Evolutionary conservation across 2,329 filamentous ascomycete species (phyloP), one percentile per base, ranked within the genome.

Genomic region (Phaeophleospora eucalypticola): DNA sequence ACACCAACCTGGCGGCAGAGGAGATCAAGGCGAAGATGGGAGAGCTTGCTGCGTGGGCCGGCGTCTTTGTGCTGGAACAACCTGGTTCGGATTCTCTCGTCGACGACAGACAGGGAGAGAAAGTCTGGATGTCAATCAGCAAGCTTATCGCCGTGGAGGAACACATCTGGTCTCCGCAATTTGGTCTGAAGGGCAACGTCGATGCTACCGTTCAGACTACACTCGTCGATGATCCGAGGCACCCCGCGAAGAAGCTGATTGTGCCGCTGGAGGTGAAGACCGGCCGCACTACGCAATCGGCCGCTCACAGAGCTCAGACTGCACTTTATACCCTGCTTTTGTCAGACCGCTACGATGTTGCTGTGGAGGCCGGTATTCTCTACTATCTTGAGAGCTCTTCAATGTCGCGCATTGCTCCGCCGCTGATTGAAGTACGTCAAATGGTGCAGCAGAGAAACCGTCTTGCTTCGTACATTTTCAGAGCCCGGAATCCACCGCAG

Each of bases 121-220:
- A 83, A 56, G 81, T 85, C 9, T 84, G 78, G 47, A 84, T 97
- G 78, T 89, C 87, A 57, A 83, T 98, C 57, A 94, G 84, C 61
- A 98, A 97, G 64, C 75, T 98, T 20, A 83, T 98, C 12, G 93
- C 97, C 63, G 87, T 98, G 8, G 93, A 98, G 65, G 93, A 98
- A 67, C 93, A 97, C 63, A 83, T 98, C 20, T 98, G 93, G 93
- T 97, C 91, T 4, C 93, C 93, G 0, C 91, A 89, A 81, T 98
- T 95, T 64, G 93, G 93, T 0, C 75, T 98, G 14, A 98, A 98
- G 67, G 93, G 93, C 21, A 98, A 97, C 59, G 93, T 98, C 49
- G 93, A 98, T 69, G 93, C 93, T 20, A 97, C 93, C 0, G 87
- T 98, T 1, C 88, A 98, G 70, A 86, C 93, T 14, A 81, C 80